phyloP scores from a whole-genome alignment of 2,329 filamentous ascomycete genomes.

The Trichothecium roseum region DNA sequence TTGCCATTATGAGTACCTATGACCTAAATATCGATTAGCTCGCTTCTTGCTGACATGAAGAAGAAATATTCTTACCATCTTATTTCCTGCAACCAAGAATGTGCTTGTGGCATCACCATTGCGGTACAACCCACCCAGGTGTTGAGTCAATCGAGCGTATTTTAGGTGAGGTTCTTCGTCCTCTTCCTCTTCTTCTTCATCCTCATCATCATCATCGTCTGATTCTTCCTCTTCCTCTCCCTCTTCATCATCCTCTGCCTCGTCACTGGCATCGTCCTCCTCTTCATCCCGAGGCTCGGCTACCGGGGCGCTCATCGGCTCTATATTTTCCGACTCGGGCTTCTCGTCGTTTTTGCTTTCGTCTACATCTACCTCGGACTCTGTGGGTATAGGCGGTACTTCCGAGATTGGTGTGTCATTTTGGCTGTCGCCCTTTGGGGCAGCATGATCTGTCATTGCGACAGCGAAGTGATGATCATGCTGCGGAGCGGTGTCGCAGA shows the following conservation, averaged over 20 bases:
- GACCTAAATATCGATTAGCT: slow-evolving; percentile 46
- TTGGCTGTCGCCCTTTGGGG: slow-evolving; percentile 5
- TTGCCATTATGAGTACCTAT: slow-evolving; percentile 94
- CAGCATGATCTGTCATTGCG: slow-evolving; percentile 8
- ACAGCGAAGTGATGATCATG: not conserved
- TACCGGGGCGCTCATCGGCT: not conserved
- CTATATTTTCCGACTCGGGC: not conserved
- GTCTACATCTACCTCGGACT: not conserved
- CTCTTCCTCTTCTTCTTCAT: slow-evolving; percentile 70
- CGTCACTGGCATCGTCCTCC: slow-evolving; percentile 12
- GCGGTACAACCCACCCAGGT: slow-evolving; percentile 71
- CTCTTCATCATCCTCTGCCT: slow-evolving; percentile 20
- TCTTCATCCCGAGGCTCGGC: not conserved
- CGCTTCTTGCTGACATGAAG: slow-evolving; percentile 2
- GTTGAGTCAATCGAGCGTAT: slow-evolving; percentile 77
- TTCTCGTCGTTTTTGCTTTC: not conserved
- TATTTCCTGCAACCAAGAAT: slow-evolving; percentile 86
- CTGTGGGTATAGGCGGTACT: not conserved
- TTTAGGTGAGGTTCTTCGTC: slow-evolving; percentile 94
- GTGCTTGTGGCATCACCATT: slow-evolving; percentile 92
- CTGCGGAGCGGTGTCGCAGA: not conserved
- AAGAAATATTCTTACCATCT: slow-evolving; percentile 58
- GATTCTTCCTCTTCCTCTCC: slow-evolving; percentile 34
- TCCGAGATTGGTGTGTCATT: not conserved
- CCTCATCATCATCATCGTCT: slow-evolving; percentile 47